Conservation (phyloP, 768 basidiomycete genomes). For the Lactarius trivialis region DNA sequence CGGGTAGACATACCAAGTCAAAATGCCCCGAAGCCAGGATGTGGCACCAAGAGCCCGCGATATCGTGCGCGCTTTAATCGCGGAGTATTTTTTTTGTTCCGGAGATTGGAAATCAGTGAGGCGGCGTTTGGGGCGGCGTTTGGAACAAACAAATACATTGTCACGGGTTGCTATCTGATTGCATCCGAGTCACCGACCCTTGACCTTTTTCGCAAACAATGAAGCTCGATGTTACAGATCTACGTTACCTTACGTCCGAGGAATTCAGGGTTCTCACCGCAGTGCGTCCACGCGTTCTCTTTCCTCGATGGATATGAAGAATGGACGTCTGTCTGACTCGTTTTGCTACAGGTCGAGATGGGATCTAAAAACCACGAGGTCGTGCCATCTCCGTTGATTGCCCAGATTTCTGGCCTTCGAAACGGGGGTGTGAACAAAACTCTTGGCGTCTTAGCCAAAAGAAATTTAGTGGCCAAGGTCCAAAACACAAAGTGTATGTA, state of each 20-base stretch:
- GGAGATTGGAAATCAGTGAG: background rate
- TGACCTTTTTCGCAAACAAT: conserved; percentile 35
- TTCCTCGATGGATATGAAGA: background rate
- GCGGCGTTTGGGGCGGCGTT: background rate
- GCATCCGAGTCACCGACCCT: background rate
- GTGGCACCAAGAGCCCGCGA: background rate
- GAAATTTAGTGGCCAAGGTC: conserved; percentile 82
- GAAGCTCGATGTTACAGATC: conserved; percentile 93
- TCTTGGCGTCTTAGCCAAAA: conserved; percentile 84
- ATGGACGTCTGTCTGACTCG: background rate
- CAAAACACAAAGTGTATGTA: conserved; percentile 89
- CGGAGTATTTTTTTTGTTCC: background rate
- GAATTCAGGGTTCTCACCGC: conserved; percentile 97
- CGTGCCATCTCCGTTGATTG: conserved; percentile 83
- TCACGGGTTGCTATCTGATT: background rate
- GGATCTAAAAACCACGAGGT: conserved; percentile 98
- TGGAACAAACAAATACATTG: background rate
- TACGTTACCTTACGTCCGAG: conserved; percentile 85
- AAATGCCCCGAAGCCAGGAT: background rate
- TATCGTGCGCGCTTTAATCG: background rate
- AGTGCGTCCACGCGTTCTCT: conserved; percentile 34
- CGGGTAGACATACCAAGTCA: conserved; percentile 10
- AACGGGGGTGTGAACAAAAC: conserved; percentile 93
- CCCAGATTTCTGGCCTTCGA: conserved; percentile 87
- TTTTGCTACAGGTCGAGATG: conserved; percentile 81